These are phyloP conservation scores for Ilyonectria sp. DNA, from an alignment of 2,329 filamentous ascomycete genomes.

Conservation along the genomic window DNA sequence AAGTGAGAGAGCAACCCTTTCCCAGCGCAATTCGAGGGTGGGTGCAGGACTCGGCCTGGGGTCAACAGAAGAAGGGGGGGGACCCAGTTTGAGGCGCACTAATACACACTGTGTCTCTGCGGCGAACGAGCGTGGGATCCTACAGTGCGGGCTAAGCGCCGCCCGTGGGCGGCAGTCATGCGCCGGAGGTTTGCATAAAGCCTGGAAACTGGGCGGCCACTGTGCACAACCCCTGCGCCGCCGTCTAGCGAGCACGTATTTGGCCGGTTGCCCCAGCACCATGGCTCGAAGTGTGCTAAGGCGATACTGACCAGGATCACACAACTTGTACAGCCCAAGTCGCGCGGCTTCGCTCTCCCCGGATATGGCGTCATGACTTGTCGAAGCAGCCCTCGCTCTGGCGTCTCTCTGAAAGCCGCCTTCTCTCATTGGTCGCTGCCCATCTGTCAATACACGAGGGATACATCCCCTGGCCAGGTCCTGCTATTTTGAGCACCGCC, in stretches of 20 bases:
- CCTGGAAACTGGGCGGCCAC: constrained; percentile 1
- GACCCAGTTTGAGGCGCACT: constrained; percentile 2
- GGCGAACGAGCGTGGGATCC: not conserved
- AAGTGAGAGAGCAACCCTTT: constrained; percentile 19
- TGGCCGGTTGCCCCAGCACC: constrained; percentile 34
- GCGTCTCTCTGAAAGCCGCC: not conserved
- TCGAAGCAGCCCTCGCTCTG: not conserved
- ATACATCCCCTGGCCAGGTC: constrained; percentile 7
- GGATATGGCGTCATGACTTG: constrained; percentile 9
- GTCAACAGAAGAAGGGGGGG: constrained; percentile 17
- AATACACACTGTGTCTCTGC: constrained; percentile 11
- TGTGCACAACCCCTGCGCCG: constrained; percentile 7
- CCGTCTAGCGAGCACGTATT: constrained; percentile 18
- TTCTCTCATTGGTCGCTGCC: constrained; percentile 15
- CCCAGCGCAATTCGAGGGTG: constrained; percentile 7
- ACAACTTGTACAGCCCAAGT: constrained; percentile 23
- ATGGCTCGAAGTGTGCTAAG: constrained; percentile 21
- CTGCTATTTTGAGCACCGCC: constrained; percentile 32
- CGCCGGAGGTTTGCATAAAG: constrained; percentile 17
- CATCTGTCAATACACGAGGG: constrained; percentile 6
- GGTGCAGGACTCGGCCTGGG: constrained; percentile 1
- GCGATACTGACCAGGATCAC: constrained; percentile 15
- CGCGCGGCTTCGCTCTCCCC: constrained; percentile 12
- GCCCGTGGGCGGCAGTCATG: not conserved
- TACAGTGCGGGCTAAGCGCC: constrained; percentile 16